Conservation (phyloP, 495 filamentous ascomycete species). For the Penicillium roqueforti region DNA sequence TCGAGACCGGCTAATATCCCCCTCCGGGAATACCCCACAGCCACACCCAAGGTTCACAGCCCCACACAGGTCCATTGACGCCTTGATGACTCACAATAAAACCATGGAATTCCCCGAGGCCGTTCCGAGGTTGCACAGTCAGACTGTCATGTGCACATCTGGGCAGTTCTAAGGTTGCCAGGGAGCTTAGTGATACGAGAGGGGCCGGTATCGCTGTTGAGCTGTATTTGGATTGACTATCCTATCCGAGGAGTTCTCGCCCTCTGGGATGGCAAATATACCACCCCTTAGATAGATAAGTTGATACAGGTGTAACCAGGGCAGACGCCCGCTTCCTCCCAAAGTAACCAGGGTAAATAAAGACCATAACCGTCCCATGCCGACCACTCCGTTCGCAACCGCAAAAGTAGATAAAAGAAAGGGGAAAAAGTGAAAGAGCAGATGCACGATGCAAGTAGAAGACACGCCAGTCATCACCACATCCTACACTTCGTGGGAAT, state of each 20-base stretch:
- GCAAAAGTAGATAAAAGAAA: slow-evolving; percentile 16
- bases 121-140: background rate
- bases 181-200: background rate
- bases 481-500: slow-evolving; percentile 35
- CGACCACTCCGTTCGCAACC: slow-evolving; percentile 36
- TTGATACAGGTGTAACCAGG: slow-evolving; percentile 10
- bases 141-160: background rate
- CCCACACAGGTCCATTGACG: background rate
- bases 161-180: background rate
- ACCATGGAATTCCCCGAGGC: background rate
- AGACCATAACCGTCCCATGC: slow-evolving; percentile 29
- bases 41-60: background rate
- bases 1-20: background rate
- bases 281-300: slow-evolving; percentile 4
- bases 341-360: slow-evolving; percentile 19
- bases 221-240: slow-evolving; percentile 7
- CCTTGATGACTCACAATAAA: background rate
- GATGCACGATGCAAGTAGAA: slow-evolving; percentile 16
- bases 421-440: slow-evolving; percentile 15
- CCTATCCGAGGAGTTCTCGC: background rate
- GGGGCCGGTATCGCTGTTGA: slow-evolving; percentile 5
- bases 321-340: slow-evolving; percentile 4
- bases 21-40: background rate
- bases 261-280: background rate
- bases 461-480: slow-evolving; percentile 21